A percentile compares a stretch with the other conserved stretches of the same genome.
Conservation (phyloP, 2,329 filamentous ascomycete species). For the Xylariaceae sp. region DNA sequence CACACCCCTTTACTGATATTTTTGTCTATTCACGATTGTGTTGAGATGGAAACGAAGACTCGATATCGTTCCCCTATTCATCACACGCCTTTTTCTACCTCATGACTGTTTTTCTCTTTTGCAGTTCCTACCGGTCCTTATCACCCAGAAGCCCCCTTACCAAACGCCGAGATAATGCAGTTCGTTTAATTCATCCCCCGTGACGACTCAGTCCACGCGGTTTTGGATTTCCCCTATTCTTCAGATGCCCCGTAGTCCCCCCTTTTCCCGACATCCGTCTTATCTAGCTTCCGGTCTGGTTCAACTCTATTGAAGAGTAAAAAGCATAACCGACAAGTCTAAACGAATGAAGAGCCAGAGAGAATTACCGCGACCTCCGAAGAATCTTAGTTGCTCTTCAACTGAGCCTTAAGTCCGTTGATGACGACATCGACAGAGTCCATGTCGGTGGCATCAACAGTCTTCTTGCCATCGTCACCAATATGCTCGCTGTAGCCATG, state of each 20-base stretch:
- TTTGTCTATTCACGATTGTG: neutral
- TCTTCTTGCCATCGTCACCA: constrained; percentile 35
- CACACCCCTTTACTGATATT: neutral
- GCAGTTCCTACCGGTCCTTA: neutral
- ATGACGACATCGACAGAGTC: constrained; percentile 75
- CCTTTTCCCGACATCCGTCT: neutral
- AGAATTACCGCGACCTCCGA: neutral
- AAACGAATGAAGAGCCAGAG: too few relatives aligned
- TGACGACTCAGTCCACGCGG: neutral
- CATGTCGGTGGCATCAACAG: constrained; percentile 83
- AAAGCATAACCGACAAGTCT: too few relatives aligned
- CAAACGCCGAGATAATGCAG: constrained; percentile 20
- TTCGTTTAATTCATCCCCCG: constrained; percentile 2
- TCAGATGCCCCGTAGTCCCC: neutral
- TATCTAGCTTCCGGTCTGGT: neutral
- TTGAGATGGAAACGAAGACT: neutral
- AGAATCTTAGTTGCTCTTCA: constrained; percentile 28
- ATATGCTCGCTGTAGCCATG: constrained; percentile 50
- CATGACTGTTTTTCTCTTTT: neutral
- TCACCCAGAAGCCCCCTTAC: constrained; percentile 2
- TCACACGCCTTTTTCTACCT: neutral
- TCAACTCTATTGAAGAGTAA: neutral
- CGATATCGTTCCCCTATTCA: neutral
- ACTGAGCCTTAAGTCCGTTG: constrained; percentile 55
- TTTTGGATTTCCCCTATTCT: neutral